phyloP scores from a whole-genome alignment of 176 grass and related monocot genomes.

The Paspalum vaginatum region DNA sequence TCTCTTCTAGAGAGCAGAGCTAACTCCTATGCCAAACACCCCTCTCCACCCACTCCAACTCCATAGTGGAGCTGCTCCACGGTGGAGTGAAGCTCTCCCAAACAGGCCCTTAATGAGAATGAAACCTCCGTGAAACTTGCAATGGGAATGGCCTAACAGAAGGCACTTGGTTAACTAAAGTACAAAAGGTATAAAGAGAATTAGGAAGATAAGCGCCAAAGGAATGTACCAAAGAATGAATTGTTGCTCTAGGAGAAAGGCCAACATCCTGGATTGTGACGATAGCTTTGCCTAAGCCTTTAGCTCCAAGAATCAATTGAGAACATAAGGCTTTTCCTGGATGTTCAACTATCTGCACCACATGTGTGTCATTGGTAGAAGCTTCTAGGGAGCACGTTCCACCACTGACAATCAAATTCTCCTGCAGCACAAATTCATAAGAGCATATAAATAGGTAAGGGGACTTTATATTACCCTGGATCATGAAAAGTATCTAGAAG shows the following conservation, averaged over 20 bases:
- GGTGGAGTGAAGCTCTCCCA: too few relatives aligned
- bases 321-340: constrained; percentile 71
- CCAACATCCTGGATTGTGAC: constrained; percentile 85
- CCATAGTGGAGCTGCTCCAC: too few relatives aligned
- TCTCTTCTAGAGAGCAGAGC: too few relatives aligned
- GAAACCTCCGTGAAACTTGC: too few relatives aligned
- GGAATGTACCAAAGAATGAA: constrained; percentile 69
- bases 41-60: too few relatives aligned
- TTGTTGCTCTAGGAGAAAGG: constrained; percentile 73
- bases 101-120: too few relatives aligned
- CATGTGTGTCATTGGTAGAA: constrained; percentile 81
- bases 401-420: constrained; percentile 79
- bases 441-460: constrained; percentile 38
- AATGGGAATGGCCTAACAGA: neutral
- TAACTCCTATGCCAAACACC: too few relatives aligned
- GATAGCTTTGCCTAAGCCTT: constrained; percentile 69
- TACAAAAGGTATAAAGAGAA: constrained; percentile 33
- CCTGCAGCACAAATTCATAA: constrained; percentile 58
- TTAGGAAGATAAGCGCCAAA: constrained; percentile 1
- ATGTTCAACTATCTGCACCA: constrained; percentile 67
- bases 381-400: constrained; percentile 94
- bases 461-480: constrained; percentile 1
- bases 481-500: constrained; percentile 40
- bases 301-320: constrained; percentile 75
- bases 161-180: constrained; percentile 23